Evolutionary conservation across 2,329 filamentous ascomycete species (phyloP), one percentile per base, ranked within the genome.

Genomic region (Colletotrichum lini): DNA sequence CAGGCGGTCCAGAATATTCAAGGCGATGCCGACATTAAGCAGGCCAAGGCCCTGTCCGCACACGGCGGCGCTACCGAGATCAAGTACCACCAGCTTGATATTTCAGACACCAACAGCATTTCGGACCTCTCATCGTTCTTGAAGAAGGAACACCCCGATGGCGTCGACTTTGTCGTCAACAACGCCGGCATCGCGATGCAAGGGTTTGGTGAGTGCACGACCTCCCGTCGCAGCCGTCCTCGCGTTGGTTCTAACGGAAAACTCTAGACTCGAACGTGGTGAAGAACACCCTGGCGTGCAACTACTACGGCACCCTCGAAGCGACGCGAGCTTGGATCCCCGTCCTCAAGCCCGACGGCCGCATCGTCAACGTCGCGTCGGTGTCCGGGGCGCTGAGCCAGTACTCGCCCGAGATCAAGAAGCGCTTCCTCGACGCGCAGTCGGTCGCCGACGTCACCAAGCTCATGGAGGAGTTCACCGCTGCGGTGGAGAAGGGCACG

Each of bases 131-230:
- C 81, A 2, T 76, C 79, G 1, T 79, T 82, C 53, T 65, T 88
- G 50, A 80, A 82, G 72, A 76, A 81, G 56, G 76, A 82, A 40
- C 85, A 88, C 70, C 81, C 82, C 2, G 80, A 85, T 8, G 85
- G 86, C 4, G 80, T 88, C 42, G 86, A 88, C 69, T 82, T 88
- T 47, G 78, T 88, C 13, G 83, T 88, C 77, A 89, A 89, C 78
- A 89, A 88, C 70, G 87, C 87, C 0, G 86, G 81, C 4, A 83
- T 86, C 50, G 84, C 84, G 1, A 75, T 86, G 78, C 73, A 84
- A 7, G 84, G 84, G 2, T 86, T 86, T 65, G 80, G 82, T 84
- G 73, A 16, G 76, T 65, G 30, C 30, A 30, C 8, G 5, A 23
- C 4, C 2, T 7, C 9, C 21, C 8, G 21, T 2, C 13, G 21